phyloP scores from a whole-genome alignment of 2,329 filamentous ascomycete species.

The Cladosporium oxysporum region DNA sequence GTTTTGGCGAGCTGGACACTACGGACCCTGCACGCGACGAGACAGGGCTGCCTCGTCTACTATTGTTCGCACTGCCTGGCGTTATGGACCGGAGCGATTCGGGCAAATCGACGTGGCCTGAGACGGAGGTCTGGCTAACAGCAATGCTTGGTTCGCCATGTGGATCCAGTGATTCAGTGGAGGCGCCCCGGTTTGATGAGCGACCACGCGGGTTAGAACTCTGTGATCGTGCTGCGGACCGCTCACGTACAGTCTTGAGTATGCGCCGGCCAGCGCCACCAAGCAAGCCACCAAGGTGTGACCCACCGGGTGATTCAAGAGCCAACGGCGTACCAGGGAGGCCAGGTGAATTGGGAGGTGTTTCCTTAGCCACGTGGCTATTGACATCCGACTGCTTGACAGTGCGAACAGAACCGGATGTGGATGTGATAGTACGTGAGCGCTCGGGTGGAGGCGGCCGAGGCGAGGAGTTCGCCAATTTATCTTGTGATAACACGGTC shows the following conservation, averaged over 20 bases:
- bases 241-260: conserved; percentile 49
- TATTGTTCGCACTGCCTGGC: conserved; percentile 34
- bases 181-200: conserved; percentile 62
- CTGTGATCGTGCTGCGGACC: conserved; percentile 21
- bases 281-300: conserved; percentile 47
- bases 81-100: conserved; percentile 47
- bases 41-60: conserved; percentile 30
- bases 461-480: conserved; percentile 23
- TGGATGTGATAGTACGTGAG: conserved; percentile 44
- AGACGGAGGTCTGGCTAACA: conserved; percentile 61
- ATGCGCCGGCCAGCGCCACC: conserved; percentile 49
- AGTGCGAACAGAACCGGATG: conserved; percentile 47
- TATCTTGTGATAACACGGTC: not conserved
- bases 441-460: conserved; percentile 40
- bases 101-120: conserved; percentile 59
- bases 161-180: conserved; percentile 62
- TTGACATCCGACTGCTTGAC: conserved; percentile 45
- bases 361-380: conserved; percentile 27
- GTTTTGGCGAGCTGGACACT: conserved; percentile 27
- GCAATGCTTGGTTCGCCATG: conserved; percentile 65
- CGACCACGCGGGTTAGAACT: conserved; percentile 51
- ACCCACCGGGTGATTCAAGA: conserved; percentile 45
- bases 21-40: conserved; percentile 28
- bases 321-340: conserved; percentile 47
- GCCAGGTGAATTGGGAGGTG: conserved; percentile 44